A percentile compares a stretch with the other conserved stretches of the same genome.
These are phyloP conservation scores for Fulvia fulva DNA, from an alignment of 2,329 filamentous ascomycete species.

Conservation along the genomic window DNA sequence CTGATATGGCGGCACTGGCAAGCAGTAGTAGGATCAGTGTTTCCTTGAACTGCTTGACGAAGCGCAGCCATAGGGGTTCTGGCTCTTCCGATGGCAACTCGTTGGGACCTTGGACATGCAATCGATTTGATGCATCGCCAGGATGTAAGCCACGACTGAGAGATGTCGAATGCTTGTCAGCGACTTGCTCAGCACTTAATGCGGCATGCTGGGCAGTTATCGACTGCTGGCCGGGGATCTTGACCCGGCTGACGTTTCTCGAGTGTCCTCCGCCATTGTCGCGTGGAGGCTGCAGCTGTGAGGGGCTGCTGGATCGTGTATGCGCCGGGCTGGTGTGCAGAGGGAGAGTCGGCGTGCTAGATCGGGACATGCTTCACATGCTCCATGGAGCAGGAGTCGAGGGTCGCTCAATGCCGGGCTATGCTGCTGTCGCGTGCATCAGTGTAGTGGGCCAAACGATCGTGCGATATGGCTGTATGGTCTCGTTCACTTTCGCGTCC, in stretches of 20 bases:
- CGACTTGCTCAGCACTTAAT: conserved; percentile 74
- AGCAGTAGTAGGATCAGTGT: conserved; percentile 90
- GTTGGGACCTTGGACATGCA: conserved; percentile 81
- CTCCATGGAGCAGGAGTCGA: conserved; percentile 28
- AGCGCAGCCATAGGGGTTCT: conserved; percentile 91
- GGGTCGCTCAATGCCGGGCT: neutral
- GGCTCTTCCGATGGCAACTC: conserved; percentile 92
- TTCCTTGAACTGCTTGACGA: conserved; percentile 94
- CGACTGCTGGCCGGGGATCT: conserved; percentile 35
- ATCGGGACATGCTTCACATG: conserved; percentile 61
- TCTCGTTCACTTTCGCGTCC: neutral
- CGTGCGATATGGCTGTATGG: neutral
- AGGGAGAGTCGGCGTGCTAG: conserved; percentile 56
- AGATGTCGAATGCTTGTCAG: conserved; percentile 75
- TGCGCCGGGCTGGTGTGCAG: conserved; percentile 37
- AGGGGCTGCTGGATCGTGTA: conserved; percentile 9
- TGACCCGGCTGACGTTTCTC: conserved; percentile 30
- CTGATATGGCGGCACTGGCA: conserved; percentile 79
- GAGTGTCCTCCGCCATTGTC: conserved; percentile 14
- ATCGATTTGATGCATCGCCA: conserved; percentile 72
- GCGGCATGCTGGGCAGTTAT: conserved; percentile 54
- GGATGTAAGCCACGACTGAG: conserved; percentile 75
- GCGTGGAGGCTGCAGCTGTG: conserved; percentile 3
- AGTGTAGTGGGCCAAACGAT: neutral
- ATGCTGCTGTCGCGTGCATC: neutral